Conservation (phyloP, 768 basidiomycete species). For the Leccinum obscurum region DNA sequence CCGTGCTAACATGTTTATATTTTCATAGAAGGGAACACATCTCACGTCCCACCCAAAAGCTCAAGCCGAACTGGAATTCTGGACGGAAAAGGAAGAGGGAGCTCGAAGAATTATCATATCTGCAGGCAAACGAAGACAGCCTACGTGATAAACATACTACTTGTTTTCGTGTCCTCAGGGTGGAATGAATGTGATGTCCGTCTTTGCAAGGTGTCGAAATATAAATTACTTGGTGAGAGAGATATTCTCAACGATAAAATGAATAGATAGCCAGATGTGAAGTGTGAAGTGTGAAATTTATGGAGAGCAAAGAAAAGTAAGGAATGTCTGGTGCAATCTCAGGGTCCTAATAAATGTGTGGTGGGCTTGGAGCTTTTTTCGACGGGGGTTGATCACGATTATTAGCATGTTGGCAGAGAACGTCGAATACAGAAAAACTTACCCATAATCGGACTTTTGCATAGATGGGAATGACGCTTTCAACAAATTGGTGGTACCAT, state of each 20-base stretch:
- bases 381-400: not conserved
- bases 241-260: constrained; percentile 13
- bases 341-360: constrained; percentile 16
- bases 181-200: constrained; percentile 16
- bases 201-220: constrained; percentile 14
- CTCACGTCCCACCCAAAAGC: constrained; percentile 79
- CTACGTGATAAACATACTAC: constrained; percentile 21
- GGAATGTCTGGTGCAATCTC: constrained; percentile 12
- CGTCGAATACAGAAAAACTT: constrained; percentile 13
- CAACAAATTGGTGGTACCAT: constrained; percentile 56
- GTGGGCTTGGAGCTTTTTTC: constrained; percentile 19
- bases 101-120: constrained; percentile 59
- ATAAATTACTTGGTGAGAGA: constrained; percentile 24
- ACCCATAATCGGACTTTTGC: constrained; percentile 47
- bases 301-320: constrained; percentile 7
- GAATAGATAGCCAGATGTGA: constrained; percentile 7
- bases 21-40: constrained; percentile 59
- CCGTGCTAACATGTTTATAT: not conserved
- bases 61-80: constrained; percentile 84
- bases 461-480: constrained; percentile 70
- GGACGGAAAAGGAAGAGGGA: constrained; percentile 85
- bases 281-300: not conserved
- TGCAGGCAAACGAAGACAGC: constrained; percentile 32
- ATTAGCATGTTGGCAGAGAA: constrained; percentile 5
- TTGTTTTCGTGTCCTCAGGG: constrained; percentile 9